Base-by-base conservation (phyloP, 306 rosid species). In the Malus orientalis region DNA sequence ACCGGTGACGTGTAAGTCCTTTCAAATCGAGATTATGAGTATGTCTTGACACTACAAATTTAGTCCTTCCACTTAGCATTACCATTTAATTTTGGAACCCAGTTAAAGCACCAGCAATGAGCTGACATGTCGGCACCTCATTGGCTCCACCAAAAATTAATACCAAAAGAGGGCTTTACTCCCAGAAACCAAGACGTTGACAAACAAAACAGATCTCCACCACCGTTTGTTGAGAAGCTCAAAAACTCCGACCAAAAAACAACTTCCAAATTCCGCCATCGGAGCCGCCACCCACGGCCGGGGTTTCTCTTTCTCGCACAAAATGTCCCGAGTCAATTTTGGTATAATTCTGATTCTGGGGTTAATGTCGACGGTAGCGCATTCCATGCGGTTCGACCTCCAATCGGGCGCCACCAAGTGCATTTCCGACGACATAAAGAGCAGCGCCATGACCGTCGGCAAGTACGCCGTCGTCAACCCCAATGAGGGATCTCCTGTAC, bases 341-440 rank as follows among this genome's bases (percentile, higher is more conserved):
- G 30, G 76, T n/a, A 51, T 78, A 29, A 16, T 81, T 82, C 77
- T 86, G 45, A 68, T 80, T 69, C 19, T 89, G 0, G 78, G 81
- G 14, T 57, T 80, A 18, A 58, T 83, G 70, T 84, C 63, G 23
- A 40, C 81, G 66, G 1, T 82, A 58, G 85, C 73, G 16, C 66
- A 76, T 57, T 84, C 91, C 20, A 84, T 88, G 93, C 86, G 93
- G 19, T 90, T 90, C 85, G 96, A 94, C 71, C 85, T 94, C 29
- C 77, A 16, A 70, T 75, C 90, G 8, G 96, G 91, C 75, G 38
- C 78, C 27, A 86, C 89, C 58, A 94, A 91, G 80, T 94, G 97
- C 89, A 86, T 94, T 19, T 80, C 96, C 15, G 97, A 94, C 76
- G 93, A 91, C 18, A 86, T 94, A 8, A 90, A 85, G 80, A 79